Evolutionary conservation across 129 eudicot genomes (phyloP).

Genomic region (Centaurea solstitialis): DNA sequence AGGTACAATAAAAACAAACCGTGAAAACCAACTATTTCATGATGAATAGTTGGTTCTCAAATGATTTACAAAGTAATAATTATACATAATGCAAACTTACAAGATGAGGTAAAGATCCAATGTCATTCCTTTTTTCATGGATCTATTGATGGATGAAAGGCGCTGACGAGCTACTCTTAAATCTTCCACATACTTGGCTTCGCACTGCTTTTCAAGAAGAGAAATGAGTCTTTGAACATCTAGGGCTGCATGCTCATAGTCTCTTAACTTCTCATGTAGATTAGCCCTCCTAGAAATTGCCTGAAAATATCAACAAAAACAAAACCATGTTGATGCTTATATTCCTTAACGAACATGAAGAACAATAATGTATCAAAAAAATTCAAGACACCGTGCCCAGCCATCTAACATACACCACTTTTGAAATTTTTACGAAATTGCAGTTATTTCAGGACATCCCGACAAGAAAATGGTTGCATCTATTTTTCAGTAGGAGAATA

Average conservation of each 20-base stretch:
- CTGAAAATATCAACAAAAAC: conserved; percentile 34
- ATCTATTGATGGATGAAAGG: conserved; percentile 54
- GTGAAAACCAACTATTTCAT: background rate
- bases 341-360: background rate
- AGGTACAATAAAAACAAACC: background rate
- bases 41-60: background rate
- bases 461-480: background rate
- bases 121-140: conserved; percentile 46
- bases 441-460: background rate
- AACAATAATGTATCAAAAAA: background rate
- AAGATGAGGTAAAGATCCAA: conserved; percentile 68
- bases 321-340: background rate
- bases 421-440: background rate
- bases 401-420: background rate
- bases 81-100: conserved; percentile 46
- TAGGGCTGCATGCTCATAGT: conserved; percentile 68
- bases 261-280: conserved; percentile 87
- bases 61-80: background rate
- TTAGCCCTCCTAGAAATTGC: conserved; percentile 91
- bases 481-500: background rate
- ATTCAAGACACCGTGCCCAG: background rate
- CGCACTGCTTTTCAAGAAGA: conserved; percentile 56
- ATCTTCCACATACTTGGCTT: conserved; percentile 38
- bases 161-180: conserved; percentile 58
- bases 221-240: conserved; percentile 63